phyloP scores from a whole-genome alignment of 768 basidiomycete species.

The Coprinopsis sp. region DNA sequence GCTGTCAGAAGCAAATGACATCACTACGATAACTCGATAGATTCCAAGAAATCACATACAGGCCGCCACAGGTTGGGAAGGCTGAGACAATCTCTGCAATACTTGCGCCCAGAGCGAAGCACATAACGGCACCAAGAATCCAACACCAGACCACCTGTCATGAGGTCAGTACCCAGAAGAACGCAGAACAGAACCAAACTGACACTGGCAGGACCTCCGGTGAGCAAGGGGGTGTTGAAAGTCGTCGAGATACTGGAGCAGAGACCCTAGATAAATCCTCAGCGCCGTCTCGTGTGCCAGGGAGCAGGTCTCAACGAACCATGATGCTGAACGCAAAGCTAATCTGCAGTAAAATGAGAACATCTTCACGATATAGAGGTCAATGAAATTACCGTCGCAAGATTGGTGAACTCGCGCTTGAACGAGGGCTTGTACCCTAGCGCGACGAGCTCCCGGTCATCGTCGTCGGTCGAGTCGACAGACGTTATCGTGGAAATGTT shows the following conservation, averaged over 20 bases:
- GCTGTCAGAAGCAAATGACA: constrained; percentile 28
- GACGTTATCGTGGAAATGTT: constrained; percentile 14
- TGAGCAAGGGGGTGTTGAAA: constrained; percentile 66
- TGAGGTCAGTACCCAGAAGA: constrained; percentile 5
- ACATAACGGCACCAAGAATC: constrained; percentile 69
- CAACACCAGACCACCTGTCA: constrained; percentile 64
- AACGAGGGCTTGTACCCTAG: constrained; percentile 77
- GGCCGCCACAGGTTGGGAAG: constrained; percentile 68
- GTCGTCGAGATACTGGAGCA: constrained; percentile 76
- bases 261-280: constrained; percentile 41
- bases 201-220: constrained; percentile 68
- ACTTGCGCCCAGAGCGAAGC: constrained; percentile 66
- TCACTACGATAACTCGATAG: background rate
- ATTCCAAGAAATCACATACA: constrained; percentile 36
- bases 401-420: constrained; percentile 78
- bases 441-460: constrained; percentile 61
- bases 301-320: constrained; percentile 28
- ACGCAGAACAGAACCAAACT: constrained; percentile 13
- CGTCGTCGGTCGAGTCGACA: constrained; percentile 38
- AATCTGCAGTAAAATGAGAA: constrained; percentile 37
- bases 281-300: constrained; percentile 6
- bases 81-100: constrained; percentile 78
- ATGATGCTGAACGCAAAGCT: constrained; percentile 79
- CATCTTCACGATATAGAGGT: background rate
- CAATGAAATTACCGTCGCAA: constrained; percentile 49